phyloP scores from a whole-genome alignment of 179 eudicot species.

The Nepenthes alata region DNA sequence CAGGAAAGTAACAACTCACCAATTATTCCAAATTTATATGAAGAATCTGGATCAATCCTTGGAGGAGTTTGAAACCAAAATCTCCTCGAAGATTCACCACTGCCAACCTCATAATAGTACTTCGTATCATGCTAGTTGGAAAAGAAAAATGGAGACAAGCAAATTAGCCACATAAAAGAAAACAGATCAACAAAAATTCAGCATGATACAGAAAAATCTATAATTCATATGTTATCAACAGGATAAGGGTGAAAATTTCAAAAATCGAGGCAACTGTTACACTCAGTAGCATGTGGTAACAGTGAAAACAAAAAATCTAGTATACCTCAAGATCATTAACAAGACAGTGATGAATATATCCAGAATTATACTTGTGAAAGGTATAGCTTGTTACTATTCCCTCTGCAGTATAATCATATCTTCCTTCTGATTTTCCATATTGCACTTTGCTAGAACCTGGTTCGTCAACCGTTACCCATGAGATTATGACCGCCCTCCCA shows the following conservation, averaged over 20 bases:
- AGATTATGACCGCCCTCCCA: conserved; percentile 76
- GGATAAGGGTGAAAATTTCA: background rate
- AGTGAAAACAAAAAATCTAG: background rate
- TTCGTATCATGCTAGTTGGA: conserved; percentile 52
- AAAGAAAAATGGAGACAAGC: background rate
- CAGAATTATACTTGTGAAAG: conserved; percentile 66
- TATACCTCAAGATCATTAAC: conserved; percentile 67
- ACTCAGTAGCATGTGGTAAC: background rate
- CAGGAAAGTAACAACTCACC: conserved; percentile 28
- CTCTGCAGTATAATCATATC: conserved; percentile 39
- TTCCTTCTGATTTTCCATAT: conserved; percentile 64
- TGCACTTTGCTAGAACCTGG: conserved; percentile 58
- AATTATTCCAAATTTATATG: conserved; percentile 87
- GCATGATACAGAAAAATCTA: conserved; percentile 1
- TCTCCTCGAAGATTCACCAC: conserved; percentile 50
- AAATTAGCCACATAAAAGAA: background rate
- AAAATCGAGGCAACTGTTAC: background rate
- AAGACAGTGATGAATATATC: conserved; percentile 78
- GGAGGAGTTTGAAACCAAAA: conserved; percentile 98
- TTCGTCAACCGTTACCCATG: conserved; percentile 82
- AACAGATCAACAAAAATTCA: background rate
- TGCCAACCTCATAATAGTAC: conserved; percentile 74
- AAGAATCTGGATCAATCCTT: conserved; percentile 49
- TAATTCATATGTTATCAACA: background rate
- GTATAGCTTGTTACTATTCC: conserved; percentile 62